Conservation (phyloP, 106 monocot genomes). For the Platanthera zijinensis region DNA sequence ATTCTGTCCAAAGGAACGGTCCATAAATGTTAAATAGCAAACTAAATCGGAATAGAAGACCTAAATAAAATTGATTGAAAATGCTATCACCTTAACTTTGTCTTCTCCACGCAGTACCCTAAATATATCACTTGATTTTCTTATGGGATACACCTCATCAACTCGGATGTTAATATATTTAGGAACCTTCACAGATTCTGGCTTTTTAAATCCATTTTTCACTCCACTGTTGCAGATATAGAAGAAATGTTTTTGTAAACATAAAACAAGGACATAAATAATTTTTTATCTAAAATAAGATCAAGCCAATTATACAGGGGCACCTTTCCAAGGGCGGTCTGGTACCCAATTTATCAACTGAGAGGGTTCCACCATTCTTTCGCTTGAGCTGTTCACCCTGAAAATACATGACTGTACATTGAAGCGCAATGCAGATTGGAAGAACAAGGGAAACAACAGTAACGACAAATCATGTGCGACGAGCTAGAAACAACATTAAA, state of each 20-base stretch:
- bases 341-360: constrained; percentile 7
- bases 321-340: constrained; percentile 23
- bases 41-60: not conserved
- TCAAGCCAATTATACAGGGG: not conserved
- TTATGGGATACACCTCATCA: constrained; percentile 46
- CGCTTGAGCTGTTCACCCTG: constrained; percentile 71
- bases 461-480: not conserved
- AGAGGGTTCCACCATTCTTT: constrained; percentile 13
- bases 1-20: too few species aligned
- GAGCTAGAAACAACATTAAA: not conserved
- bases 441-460: not conserved
- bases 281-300: not conserved
- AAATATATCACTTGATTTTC: constrained; percentile 53
- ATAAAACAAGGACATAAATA: not conserved
- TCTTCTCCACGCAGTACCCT: constrained; percentile 36
- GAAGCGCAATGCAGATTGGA: not conserved
- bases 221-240: constrained; percentile 3
- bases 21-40: not conserved
- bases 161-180: constrained; percentile 51
- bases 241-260: not conserved
- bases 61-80: constrained; percentile 4
- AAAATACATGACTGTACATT: constrained; percentile 1
- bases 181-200: constrained; percentile 31
- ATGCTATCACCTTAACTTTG: constrained; percentile 26
- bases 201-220: constrained; percentile 13